A percentile compares a stretch with the other conserved stretches of the same genome.
These are phyloP conservation scores for Chimonanthus salicifolius DNA, from an alignment of 164 flowering plant genomes.

Conservation along the genomic window DNA sequence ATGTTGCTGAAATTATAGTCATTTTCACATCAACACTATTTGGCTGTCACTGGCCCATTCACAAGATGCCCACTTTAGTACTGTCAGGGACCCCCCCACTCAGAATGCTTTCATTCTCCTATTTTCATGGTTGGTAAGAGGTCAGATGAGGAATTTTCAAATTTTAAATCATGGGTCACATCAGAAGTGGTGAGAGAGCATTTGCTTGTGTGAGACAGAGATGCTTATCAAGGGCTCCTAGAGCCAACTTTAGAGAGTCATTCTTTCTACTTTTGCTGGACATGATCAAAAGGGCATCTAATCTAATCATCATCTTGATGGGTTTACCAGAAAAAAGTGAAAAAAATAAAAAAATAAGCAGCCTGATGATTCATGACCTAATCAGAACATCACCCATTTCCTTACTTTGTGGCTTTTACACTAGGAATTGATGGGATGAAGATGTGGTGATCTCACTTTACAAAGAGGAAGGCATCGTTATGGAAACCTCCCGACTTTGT, in stretches of 20 bases:
- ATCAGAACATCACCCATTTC: neutral
- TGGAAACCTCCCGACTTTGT: neutral
- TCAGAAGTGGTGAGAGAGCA: neutral
- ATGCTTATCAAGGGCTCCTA: neutral
- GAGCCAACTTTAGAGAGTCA: neutral
- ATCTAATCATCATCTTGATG: neutral
- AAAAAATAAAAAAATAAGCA: no score
- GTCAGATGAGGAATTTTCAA: neutral
- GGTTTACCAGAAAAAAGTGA: no score
- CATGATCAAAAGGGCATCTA: neutral
- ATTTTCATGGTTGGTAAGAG: constrained; percentile 8
- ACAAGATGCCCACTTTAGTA: neutral
- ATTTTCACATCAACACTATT: neutral
- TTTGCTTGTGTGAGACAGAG: constrained; percentile 5
- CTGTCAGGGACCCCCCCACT: constrained; percentile 2
- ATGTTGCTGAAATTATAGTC: neutral
- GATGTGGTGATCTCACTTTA: constrained; percentile 1
- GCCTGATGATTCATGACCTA: neutral
- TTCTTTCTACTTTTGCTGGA: neutral
- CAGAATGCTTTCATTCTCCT: neutral
- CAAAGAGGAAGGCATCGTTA: neutral
- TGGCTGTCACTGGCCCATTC: neutral
- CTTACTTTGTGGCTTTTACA: neutral
- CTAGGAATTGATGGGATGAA: neutral
- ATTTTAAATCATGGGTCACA: constrained; percentile 9